Evolutionary conservation across 306 rosid species (phyloP).

Genomic region (Oxytropis ochrocephala): DNA sequence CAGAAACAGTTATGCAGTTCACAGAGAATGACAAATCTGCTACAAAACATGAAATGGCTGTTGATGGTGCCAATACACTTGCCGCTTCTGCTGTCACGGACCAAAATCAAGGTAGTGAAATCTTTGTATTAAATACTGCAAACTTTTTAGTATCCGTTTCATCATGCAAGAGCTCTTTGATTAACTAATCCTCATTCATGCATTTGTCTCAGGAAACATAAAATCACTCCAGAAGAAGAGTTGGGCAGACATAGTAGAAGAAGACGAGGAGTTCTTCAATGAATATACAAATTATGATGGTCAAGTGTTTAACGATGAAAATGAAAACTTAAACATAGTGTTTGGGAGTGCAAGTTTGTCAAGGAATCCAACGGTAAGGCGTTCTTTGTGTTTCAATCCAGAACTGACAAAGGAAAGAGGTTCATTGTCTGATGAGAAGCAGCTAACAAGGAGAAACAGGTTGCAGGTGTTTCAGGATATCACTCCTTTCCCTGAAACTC

Average conservation of each 20-base stretch:
- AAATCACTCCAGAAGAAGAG: constrained; percentile 49
- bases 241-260: constrained; percentile 96
- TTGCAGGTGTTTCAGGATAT: constrained; percentile 35
- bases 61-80: constrained; percentile 11
- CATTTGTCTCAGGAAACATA: constrained; percentile 7
- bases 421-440: constrained; percentile 23
- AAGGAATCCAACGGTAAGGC: constrained; percentile 50
- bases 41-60: constrained; percentile 11
- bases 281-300: constrained; percentile 19
- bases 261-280: constrained; percentile 29
- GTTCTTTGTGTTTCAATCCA: constrained; percentile 46
- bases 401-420: constrained; percentile 27
- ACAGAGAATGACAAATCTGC: constrained; percentile 22
- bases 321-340: constrained; percentile 47
- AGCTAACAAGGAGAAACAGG: constrained; percentile 31
- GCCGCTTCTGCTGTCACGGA: not conserved
- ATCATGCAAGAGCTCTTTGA: not conserved
- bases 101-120: constrained; percentile 14
- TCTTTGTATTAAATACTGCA: not conserved
- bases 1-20: constrained; percentile 9
- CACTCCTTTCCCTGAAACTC: constrained; percentile 22
- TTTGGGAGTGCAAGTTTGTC: constrained; percentile 16
- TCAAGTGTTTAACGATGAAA: constrained; percentile 50
- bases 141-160: not conserved
- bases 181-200: constrained; percentile 3